Evolutionary conservation across 306 rosid species (phyloP).

Genomic region (Acacia acuminata): DNA sequence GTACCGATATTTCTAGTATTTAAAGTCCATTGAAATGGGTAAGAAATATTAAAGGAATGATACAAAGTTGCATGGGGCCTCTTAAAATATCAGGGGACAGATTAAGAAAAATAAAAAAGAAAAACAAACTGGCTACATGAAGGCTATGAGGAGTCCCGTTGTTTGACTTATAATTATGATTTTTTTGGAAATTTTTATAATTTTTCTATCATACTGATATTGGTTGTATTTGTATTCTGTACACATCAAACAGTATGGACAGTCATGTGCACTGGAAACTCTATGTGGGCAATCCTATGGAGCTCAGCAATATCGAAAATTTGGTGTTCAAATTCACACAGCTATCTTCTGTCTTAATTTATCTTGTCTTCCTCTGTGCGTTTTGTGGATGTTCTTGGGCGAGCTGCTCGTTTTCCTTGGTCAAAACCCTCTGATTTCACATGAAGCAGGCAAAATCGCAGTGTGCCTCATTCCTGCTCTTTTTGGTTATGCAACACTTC

Average conservation of each 20-base stretch:
- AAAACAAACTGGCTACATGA: neutral
- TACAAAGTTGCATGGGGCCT: neutral
- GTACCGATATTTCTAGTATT: neutral
- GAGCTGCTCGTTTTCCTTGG: constrained; percentile 58
- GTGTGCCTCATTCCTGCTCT: constrained; percentile 77
- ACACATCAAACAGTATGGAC: constrained; percentile 51
- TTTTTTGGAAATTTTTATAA: neutral
- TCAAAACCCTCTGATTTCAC: constrained; percentile 81
- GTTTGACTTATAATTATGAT: neutral
- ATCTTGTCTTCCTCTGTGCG: constrained; percentile 60
- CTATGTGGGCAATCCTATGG: constrained; percentile 74
- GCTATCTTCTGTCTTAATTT: constrained; percentile 53
- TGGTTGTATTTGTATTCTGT: neutral
- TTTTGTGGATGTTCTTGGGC: constrained; percentile 65
- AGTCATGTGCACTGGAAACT: constrained; percentile 72
- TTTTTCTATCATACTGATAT: neutral
- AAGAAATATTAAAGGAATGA: neutral
- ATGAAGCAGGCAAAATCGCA: constrained; percentile 71
- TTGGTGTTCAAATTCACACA: constrained; percentile 60
- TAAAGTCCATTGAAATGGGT: no score
- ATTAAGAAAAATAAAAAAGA: no score
- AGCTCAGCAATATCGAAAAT: constrained; percentile 58
- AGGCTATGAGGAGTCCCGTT: neutral
- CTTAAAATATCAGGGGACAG: neutral
- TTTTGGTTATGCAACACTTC: constrained; percentile 69